Evolutionary conservation across 371 early-diverging fungal genomes (phyloP).

Genomic region (Mortierella sp.): DNA sequence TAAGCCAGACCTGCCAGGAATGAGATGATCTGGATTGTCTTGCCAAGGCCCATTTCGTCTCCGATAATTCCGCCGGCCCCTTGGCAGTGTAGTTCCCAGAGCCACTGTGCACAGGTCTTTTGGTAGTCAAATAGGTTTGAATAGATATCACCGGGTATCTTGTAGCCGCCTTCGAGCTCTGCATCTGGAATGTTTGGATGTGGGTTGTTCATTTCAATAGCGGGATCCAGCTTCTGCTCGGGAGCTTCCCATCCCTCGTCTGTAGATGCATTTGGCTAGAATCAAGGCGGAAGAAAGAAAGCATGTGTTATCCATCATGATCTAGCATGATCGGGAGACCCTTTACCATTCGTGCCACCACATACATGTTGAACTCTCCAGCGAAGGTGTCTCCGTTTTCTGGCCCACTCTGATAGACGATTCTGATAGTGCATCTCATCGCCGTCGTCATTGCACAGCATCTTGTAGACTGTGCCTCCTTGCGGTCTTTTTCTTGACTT

Average conservation of each 20-base stretch:
- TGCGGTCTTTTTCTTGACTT: conserved; percentile 16
- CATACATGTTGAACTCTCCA: conserved; percentile 51
- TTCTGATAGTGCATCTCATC: conserved; percentile 65
- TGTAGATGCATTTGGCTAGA: conserved; percentile 30
- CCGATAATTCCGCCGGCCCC: conserved; percentile 95
- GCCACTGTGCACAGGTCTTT: conserved; percentile 86
- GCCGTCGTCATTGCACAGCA: conserved; percentile 69
- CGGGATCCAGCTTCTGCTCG: conserved; percentile 47
- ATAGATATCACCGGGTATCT: conserved; percentile 89
- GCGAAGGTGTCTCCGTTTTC: conserved; percentile 60
- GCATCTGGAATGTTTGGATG: conserved; percentile 73
- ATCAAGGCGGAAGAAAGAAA: too few relatives aligned
- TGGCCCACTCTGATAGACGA: conserved; percentile 68
- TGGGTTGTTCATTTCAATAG: conserved; percentile 67
- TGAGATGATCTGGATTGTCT: conserved; percentile 94
- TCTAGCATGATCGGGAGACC: too few relatives aligned
- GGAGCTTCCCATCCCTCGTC: conserved; percentile 34
- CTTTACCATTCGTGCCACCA: too few relatives aligned
- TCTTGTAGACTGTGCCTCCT: conserved; percentile 44
- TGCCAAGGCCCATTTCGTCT: conserved; percentile 99
- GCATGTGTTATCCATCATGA: too few relatives aligned
- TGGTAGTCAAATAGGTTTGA: conserved; percentile 94
- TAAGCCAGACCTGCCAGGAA: conserved; percentile 80
- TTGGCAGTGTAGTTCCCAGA: conserved; percentile 90
- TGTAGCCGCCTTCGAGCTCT: conserved; percentile 64